phyloP scores from a whole-genome alignment of 371 early-diverging fungal genomes.

The Amoeboaphelidium occidentale region DNA sequence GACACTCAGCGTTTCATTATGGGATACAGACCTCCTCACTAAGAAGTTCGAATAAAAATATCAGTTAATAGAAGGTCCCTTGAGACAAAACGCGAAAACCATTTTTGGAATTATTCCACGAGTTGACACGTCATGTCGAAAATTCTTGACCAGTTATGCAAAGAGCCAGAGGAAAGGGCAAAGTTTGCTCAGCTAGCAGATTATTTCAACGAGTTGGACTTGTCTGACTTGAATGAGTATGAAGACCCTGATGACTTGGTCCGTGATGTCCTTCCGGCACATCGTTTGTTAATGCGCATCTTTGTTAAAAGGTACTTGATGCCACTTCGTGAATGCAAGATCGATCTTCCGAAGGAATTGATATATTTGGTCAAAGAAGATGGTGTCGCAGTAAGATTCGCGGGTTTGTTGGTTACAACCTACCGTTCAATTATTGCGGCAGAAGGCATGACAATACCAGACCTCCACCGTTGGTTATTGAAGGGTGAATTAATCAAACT shows the following conservation, averaged over 20 bases:
- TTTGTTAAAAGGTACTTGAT: neutral
- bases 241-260: neutral
- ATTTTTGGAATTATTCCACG: too few relatives aligned
- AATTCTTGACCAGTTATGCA: neutral
- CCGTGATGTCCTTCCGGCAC: neutral
- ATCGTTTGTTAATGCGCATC: neutral
- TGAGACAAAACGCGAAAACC: too few relatives aligned
- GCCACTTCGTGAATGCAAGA: neutral
- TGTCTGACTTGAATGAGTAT: neutral
- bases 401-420: neutral
- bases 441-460: neutral
- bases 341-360: neutral
- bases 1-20: too few relatives aligned
- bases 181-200: neutral
- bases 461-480: neutral
- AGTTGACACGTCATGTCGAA: too few relatives aligned
- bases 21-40: too few relatives aligned
- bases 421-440: neutral
- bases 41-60: too few relatives aligned
- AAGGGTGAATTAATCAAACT: neutral
- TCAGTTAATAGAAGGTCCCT: too few relatives aligned
- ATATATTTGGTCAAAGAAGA: neutral
- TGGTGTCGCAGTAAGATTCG: neutral
- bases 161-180: neutral
- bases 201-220: neutral